A percentile compares a stretch with the other conserved stretches of the same genome.
phyloP scores from a whole-genome alignment of 2,329 filamentous ascomycete species.

The Cladosporium halotolerans region DNA sequence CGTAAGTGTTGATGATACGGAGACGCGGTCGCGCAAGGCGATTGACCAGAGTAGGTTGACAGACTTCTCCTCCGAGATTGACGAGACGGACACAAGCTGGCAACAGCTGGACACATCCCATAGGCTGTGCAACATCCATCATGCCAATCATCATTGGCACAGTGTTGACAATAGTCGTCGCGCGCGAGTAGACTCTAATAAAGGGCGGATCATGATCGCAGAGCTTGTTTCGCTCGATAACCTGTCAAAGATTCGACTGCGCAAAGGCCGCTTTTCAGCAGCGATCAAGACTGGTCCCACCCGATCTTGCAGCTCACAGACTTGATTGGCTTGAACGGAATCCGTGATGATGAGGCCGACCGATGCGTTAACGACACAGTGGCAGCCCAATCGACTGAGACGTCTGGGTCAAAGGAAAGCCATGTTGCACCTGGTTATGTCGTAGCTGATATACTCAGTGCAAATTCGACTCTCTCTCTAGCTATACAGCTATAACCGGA shows the following conservation, averaged over 20 bases:
- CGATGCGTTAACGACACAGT: constrained; percentile 16
- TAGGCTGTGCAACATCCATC: constrained; percentile 11
- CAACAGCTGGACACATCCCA: constrained; percentile 13
- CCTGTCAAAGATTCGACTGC: constrained; percentile 12
- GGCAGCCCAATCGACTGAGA: constrained; percentile 18
- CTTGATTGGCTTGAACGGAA: constrained; percentile 14
- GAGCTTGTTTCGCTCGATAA: not conserved
- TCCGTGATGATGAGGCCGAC: constrained; percentile 17
- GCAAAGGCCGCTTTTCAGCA: constrained; percentile 1
- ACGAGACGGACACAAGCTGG: constrained; percentile 17
- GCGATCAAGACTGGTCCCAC: constrained; percentile 4
- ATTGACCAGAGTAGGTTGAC: not conserved
- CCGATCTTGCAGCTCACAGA: constrained; percentile 13
- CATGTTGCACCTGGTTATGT: constrained; percentile 23
- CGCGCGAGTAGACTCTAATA: too few species aligned
- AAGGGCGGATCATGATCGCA: too few species aligned
- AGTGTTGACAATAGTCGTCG: constrained; percentile 17
- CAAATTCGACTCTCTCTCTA: constrained; percentile 20
- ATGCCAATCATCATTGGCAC: constrained; percentile 19
- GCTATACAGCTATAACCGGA: constrained; percentile 19
- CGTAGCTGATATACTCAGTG: constrained; percentile 19
- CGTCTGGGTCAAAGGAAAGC: constrained; percentile 22
- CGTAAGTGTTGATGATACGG: constrained; percentile 20
- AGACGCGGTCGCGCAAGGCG: not conserved
- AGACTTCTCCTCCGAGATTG: constrained; percentile 19